phyloP scores from a whole-genome alignment of 345 rosid species.

The Anastatica hierochuntica region DNA sequence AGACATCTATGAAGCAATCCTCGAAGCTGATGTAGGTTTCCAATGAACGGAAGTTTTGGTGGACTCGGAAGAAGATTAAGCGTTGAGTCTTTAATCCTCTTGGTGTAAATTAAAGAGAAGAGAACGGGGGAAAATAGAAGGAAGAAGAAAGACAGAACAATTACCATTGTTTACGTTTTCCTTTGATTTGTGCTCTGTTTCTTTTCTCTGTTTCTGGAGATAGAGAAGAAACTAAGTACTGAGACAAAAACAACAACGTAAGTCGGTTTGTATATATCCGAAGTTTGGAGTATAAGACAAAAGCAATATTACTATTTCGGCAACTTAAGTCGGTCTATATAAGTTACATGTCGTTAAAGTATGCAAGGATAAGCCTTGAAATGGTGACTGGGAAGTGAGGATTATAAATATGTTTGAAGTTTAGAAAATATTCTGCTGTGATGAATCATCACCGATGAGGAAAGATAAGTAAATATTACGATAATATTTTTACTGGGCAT shows the following conservation, averaged over 20 bases:
- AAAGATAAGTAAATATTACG: no score
- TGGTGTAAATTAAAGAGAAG: not conserved
- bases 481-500: no score
- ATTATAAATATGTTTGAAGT: no score
- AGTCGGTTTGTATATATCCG: not conserved
- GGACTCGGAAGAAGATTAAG: slow-evolving; percentile 15
- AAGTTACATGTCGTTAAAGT: no score
- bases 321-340: not conserved
- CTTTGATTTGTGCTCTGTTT: no score
- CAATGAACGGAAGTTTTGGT: slow-evolving; percentile 7
- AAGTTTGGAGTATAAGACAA: not conserved
- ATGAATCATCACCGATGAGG: no score
- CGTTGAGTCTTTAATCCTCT: not conserved
- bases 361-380: no score
- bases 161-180: not conserved
- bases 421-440: no score
- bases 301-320: no score
- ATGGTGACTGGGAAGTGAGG: no score
- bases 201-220: no score
- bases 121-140: not conserved
- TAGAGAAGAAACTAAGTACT: not conserved
- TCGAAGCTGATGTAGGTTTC: slow-evolving; percentile 19
- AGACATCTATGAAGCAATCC: slow-evolving; percentile 22
- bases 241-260: not conserved
- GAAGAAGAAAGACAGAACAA: not conserved